Conservation (phyloP, 306 rosid species). For the Macrotyloma uniflorum region DNA sequence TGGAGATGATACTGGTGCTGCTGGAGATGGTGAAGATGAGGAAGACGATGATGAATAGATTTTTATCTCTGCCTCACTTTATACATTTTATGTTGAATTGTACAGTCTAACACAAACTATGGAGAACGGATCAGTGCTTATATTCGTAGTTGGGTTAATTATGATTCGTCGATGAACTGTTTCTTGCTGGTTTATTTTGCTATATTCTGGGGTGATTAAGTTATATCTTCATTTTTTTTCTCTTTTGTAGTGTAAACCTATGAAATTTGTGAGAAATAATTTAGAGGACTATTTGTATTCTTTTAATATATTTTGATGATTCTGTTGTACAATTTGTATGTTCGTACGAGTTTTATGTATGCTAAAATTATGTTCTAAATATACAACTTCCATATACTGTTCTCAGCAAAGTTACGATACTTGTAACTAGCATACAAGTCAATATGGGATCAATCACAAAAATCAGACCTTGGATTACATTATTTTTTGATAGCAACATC, state of each 20-base stretch:
- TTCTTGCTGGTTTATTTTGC: slow-evolving; percentile 27
- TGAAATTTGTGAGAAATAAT: slow-evolving; percentile 29
- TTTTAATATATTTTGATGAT: slow-evolving; percentile 17
- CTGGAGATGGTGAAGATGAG: slow-evolving; percentile 56
- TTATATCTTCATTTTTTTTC: background rate
- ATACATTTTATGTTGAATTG: slow-evolving; percentile 45
- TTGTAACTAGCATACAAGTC: no score
- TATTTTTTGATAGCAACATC: background rate
- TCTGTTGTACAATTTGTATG: slow-evolving; percentile 7
- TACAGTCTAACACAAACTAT: slow-evolving; percentile 46
- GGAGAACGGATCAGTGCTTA: slow-evolving; percentile 20
- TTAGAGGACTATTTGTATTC: slow-evolving; percentile 17
- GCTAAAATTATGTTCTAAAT: background rate
- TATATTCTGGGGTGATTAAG: slow-evolving; percentile 17
- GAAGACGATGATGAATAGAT: slow-evolving; percentile 53
- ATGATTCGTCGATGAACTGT: slow-evolving; percentile 27
- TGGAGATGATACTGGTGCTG: slow-evolving; percentile 76
- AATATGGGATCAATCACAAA: no score
- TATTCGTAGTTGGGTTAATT: slow-evolving; percentile 38
- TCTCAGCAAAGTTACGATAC: no score
- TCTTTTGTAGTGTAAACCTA: background rate
- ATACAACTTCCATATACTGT: background rate
- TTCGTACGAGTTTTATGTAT: background rate
- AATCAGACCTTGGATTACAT: background rate
- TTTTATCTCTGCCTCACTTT: slow-evolving; percentile 4